Percentiles rank a stretch among this genome's conserved stretches.
phyloP scores from a whole-genome alignment of 2,329 filamentous ascomycete genomes.

The Verticillium alfalfae region DNA sequence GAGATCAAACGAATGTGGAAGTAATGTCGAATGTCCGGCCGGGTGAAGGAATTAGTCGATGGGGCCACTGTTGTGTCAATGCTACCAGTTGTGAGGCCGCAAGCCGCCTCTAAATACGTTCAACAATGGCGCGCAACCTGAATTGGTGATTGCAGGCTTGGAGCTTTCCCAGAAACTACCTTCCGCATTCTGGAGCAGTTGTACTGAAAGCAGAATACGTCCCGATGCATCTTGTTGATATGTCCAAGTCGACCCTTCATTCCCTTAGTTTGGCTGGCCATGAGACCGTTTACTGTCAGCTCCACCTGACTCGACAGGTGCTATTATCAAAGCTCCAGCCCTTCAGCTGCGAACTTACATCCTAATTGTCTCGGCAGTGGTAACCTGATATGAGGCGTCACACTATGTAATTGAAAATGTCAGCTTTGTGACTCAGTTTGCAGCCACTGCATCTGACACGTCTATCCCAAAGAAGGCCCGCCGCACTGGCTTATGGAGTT shows the following conservation, averaged over 20 bases:
- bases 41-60: no score
- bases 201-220: neutral
- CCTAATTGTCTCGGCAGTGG: neutral
- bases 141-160: neutral
- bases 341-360: neutral
- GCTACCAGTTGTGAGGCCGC: neutral
- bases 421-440: neutral
- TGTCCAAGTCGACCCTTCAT: neutral
- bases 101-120: neutral
- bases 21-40: neutral
- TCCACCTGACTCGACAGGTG: neutral
- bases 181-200: neutral
- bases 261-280: neutral
- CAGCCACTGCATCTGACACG: neutral
- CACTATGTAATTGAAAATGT: neutral
- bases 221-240: neutral
- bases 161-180: neutral
- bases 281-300: neutral
- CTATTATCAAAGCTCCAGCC: neutral
- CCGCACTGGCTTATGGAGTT: neutral
- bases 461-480: neutral
- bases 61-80: neutral
- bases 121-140: neutral
- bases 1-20: neutral
- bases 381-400: neutral